Evolutionary conservation across 2,329 filamentous ascomycete species (phyloP).

Genomic region (Corniculantispora saksenae): DNA sequence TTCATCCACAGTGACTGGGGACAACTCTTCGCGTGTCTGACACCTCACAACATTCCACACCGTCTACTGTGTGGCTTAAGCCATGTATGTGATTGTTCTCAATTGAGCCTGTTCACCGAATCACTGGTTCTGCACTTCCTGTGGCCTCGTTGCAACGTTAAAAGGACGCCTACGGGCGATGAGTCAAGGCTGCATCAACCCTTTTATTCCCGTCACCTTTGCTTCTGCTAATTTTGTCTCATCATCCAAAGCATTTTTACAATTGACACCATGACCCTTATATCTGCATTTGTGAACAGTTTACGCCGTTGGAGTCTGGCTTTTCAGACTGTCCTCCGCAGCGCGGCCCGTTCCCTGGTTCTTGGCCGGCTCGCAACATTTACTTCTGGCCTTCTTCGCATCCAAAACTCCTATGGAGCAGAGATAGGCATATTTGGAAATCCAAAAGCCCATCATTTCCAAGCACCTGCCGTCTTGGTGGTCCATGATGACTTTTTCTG

Average conservation of each 20-base stretch:
- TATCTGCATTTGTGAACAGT: not conserved
- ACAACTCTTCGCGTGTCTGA: not conserved
- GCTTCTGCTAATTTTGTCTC: not conserved
- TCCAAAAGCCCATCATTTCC: not conserved
- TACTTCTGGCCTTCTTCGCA: not conserved
- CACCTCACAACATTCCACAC: not conserved
- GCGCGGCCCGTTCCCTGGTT: not conserved
- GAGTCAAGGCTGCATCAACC: not conserved
- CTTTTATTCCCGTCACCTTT: not conserved
- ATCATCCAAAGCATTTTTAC: not conserved
- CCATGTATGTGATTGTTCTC: not conserved
- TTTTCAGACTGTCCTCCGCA: not conserved
- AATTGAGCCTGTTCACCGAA: not conserved
- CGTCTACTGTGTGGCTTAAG: not conserved
- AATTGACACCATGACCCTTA: not conserved
- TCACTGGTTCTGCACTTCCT: not conserved
- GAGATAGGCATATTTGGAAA: constrained; percentile 12
- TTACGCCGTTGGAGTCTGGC: not conserved
- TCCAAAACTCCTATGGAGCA: not conserved
- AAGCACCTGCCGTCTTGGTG: constrained; percentile 39
- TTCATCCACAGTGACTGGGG: not conserved
- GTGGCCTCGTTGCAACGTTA: not conserved
- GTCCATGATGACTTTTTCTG: constrained; percentile 69
- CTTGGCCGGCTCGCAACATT: not conserved
- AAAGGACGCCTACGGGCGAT: not conserved